A percentile compares a stretch with the other conserved stretches of the same genome.
phyloP scores from a whole-genome alignment of 1,284 basidiomycete genomes.

The Ceratobasidium sp. region DNA sequence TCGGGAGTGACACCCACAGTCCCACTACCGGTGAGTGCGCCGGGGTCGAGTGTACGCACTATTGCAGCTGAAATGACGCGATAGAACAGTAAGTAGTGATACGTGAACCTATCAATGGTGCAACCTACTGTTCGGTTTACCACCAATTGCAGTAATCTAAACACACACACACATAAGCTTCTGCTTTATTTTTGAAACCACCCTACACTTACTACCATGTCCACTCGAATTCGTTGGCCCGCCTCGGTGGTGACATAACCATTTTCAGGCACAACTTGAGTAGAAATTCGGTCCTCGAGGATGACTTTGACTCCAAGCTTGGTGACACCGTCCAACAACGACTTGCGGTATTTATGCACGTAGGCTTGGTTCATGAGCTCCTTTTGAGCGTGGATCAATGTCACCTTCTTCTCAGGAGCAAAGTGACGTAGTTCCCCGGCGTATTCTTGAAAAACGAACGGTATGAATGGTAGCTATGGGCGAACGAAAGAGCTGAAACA shows the following conservation, averaged over 20 bases:
- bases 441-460: constrained; percentile 56
- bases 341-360: constrained; percentile 64
- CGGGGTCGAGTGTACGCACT: constrained; percentile 32
- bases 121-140: constrained; percentile 30
- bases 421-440: constrained; percentile 68
- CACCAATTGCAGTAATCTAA: constrained; percentile 29
- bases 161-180: not conserved
- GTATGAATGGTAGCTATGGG: constrained; percentile 29
- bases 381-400: constrained; percentile 68
- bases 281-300: constrained; percentile 67
- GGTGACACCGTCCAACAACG: constrained; percentile 58
- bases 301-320: constrained; percentile 64
- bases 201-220: constrained; percentile 64
- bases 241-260: constrained; percentile 61
- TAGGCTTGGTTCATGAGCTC: constrained; percentile 69
- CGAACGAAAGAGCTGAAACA: constrained; percentile 47
- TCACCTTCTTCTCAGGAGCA: constrained; percentile 68
- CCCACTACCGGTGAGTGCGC: constrained; percentile 8
- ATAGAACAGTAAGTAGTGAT: not conserved
- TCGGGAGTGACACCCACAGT: constrained; percentile 45
- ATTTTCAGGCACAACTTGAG: constrained; percentile 46
- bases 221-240: constrained; percentile 65
- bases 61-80: constrained; percentile 1
- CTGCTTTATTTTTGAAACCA: not conserved
- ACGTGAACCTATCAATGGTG: not conserved